phyloP scores from a whole-genome alignment of 1,139 yeast species.

The Neolecta irregularis region DNA sequence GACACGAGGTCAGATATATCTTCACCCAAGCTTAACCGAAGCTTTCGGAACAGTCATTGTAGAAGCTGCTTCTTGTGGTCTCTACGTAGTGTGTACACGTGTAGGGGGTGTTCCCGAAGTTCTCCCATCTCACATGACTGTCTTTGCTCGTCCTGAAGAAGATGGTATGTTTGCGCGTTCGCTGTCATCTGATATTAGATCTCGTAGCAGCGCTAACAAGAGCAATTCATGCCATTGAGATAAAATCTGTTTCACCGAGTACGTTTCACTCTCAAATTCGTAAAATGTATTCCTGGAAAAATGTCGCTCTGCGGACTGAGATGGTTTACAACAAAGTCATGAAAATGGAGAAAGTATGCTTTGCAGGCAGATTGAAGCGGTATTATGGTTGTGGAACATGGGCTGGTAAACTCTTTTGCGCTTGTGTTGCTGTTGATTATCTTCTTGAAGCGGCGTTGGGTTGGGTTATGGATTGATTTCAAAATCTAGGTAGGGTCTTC shows the following conservation, averaged over 20 bases:
- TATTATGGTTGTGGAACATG: constrained; percentile 65
- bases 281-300: constrained; percentile 82
- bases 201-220: constrained; percentile 16
- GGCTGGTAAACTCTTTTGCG: constrained; percentile 69
- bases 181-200: constrained; percentile 7
- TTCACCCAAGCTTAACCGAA: constrained; percentile 89
- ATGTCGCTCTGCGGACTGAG: constrained; percentile 77
- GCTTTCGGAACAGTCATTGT: constrained; percentile 96
- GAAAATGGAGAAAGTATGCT: constrained; percentile 32
- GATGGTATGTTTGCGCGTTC: constrained; percentile 44
- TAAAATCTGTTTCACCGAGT: constrained; percentile 49
- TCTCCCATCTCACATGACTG: constrained; percentile 82
- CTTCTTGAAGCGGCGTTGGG: constrained; percentile 49
- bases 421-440: constrained; percentile 68
- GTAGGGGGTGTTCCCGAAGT: constrained; percentile 99
- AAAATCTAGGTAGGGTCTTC: constrained; percentile 47
- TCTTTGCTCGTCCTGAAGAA: constrained; percentile 75
- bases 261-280: constrained; percentile 64
- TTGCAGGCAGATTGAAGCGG: constrained; percentile 39
- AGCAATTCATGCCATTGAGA: constrained; percentile 16
- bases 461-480: constrained; percentile 52
- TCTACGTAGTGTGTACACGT: constrained; percentile 82
- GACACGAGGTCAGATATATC: constrained; percentile 84
- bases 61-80: constrained; percentile 94
- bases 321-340: constrained; percentile 53